Conservation (phyloP, 257 asterid species). For the Fraxinus americana region DNA sequence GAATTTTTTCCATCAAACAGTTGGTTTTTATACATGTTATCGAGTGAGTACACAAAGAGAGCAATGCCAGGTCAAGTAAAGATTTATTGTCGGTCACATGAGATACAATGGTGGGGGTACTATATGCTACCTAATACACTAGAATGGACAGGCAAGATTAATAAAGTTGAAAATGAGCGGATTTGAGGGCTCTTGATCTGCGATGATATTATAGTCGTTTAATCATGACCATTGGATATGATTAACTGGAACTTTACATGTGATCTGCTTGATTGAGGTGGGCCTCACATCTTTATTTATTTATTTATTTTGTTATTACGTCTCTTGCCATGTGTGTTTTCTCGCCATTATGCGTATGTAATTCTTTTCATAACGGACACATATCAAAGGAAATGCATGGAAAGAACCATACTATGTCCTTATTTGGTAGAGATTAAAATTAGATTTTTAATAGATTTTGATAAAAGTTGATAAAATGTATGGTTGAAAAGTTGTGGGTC, state of each 20-base stretch:
- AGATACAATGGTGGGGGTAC: constrained; percentile 73
- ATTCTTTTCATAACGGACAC: too few species aligned
- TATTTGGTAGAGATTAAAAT: too few species aligned
- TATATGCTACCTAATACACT: constrained; percentile 43
- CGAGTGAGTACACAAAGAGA: constrained; percentile 13
- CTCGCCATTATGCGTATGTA: too few species aligned
- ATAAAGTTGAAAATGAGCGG: constrained; percentile 36
- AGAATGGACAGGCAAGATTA: constrained; percentile 48
- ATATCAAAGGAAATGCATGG: too few species aligned
- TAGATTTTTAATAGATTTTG: too few species aligned
- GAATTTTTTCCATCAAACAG: not conserved
- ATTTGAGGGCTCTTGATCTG: constrained; percentile 32
- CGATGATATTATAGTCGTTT: constrained; percentile 14
- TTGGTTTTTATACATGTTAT: constrained; percentile 33
- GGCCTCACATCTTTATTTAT: not conserved
- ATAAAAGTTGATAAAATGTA: too few species aligned
- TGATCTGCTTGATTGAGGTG: constrained; percentile 45
- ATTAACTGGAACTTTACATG: constrained; percentile 55
- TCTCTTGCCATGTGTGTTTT: too few species aligned
- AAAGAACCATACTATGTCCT: too few species aligned
- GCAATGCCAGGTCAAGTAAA: constrained; percentile 47
- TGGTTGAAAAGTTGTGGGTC: too few species aligned
- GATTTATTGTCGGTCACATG: constrained; percentile 61
- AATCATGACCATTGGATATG: constrained; percentile 40
- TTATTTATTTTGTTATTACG: not conserved